Base-by-base conservation (phyloP, 1,284 basidiomycete genomes). In the Pascua guehoae region DNA sequence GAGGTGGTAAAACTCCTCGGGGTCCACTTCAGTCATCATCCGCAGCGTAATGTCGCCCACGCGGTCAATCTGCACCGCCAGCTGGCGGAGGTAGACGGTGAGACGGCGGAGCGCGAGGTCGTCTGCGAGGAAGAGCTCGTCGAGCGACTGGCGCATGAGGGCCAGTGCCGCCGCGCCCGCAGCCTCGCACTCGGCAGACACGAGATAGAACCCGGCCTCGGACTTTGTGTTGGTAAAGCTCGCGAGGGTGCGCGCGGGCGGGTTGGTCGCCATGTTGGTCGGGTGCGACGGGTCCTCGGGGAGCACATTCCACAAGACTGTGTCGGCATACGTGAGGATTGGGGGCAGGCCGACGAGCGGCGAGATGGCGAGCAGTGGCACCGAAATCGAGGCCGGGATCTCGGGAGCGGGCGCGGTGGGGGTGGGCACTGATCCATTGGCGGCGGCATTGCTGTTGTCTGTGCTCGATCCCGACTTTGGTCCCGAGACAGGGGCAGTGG, bases 41-140 rank as follows among this genome's bases (percentile, higher is more conserved):
- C 81, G 79, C 16, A 85, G 77, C 15, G 94, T 81, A 56, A 89
- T 67, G 45, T 83, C 67, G 8, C 81, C 80, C 41, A 95, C 79
- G 8, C 85, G 82, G 51, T 84, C 81, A 59, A 96, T 86, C 61
- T 89, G 84, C 7, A 63, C 70, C 0, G 86, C 83, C 32, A 98
- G 82, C 38, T 81, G 80, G 53, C 73, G 71, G 37, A 98, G 84
- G 73, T 90, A 92, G 18, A 77, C 67, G 0, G 88, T 85, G 66
- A 95, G 88, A 51, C 91, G 84, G 10, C 81, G 80, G 7, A 86
- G 69, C 12, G 92, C 88, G 17, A 89, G 83, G 43, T 81, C 81
- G 72, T 98, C 94, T 24, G 86, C 87, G 38, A 95, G 85, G 79
- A 96, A 96, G 12, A 87, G 82, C 75, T 98, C 94, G 80, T 97